phyloP scores from a whole-genome alignment of 2,329 filamentous ascomycete genomes.

The Talaromyces albobiverticillius region DNA sequence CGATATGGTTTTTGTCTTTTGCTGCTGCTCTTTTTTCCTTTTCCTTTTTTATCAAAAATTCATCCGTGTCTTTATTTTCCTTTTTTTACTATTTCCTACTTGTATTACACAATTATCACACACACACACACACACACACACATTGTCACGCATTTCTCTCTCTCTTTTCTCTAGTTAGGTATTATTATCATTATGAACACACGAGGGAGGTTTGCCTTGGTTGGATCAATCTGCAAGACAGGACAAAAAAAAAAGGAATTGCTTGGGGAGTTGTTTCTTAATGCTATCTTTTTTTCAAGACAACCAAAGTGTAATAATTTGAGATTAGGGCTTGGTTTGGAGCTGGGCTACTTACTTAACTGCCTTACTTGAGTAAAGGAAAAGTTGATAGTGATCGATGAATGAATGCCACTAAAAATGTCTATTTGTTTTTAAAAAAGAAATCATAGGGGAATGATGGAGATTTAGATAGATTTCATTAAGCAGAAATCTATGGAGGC shows the following conservation, averaged over 20 bases:
- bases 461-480: too few relatives aligned
- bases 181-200: slow-evolving; percentile 1
- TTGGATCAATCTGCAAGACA: not conserved
- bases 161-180: not conserved
- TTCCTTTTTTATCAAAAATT: not conserved
- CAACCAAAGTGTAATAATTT: too few relatives aligned
- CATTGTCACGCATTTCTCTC: not conserved
- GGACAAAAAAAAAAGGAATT: too few relatives aligned
- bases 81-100: slow-evolving; percentile 1
- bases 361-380: too few relatives aligned
- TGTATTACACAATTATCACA: not conserved
- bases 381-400: too few relatives aligned
- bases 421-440: too few relatives aligned
- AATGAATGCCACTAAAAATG: too few relatives aligned
- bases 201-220: not conserved
- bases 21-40: slow-evolving; percentile 2
- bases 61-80: slow-evolving; percentile 8
- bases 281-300: too few relatives aligned
- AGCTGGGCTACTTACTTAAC: too few relatives aligned
- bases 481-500: too few relatives aligned
- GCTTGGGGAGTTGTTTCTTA: not conserved
- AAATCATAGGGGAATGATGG: too few relatives aligned
- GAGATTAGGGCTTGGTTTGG: too few relatives aligned
- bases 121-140: not conserved
- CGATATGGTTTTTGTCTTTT: slow-evolving; percentile 4